Conservation (phyloP, 495 filamentous ascomycete species). For the Trichoderma reesei region DNA sequence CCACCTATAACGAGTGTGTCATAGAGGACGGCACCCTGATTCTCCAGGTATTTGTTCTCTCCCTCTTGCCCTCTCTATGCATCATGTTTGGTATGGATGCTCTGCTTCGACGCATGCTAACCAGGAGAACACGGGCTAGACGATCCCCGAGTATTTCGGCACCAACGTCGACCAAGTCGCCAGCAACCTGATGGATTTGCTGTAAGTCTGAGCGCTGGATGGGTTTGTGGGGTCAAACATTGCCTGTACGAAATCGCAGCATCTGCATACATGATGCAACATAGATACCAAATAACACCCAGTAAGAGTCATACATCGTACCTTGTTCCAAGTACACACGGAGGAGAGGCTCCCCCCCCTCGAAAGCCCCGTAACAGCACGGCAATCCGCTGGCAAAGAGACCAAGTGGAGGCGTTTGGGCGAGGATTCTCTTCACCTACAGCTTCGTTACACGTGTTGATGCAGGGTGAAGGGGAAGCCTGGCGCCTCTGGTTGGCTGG, state of each 20-base stretch:
- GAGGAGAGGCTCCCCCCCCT: too few relatives aligned
- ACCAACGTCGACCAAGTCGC: slow-evolving; percentile 18
- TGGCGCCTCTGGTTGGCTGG: background rate
- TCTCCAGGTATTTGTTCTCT: slow-evolving; percentile 25
- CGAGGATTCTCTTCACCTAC: background rate
- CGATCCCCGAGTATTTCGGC: slow-evolving; percentile 13
- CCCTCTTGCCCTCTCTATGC: background rate
- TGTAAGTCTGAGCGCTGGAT: slow-evolving; percentile 14
- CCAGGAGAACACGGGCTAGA: background rate
- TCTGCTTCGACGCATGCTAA: background rate
- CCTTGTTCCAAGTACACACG: background rate
- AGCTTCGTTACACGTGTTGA: slow-evolving; percentile 5
- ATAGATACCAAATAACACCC: too few relatives aligned
- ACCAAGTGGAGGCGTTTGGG: background rate
- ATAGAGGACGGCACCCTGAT: slow-evolving; percentile 34
- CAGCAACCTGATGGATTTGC: slow-evolving; percentile 20
- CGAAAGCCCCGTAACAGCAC: background rate
- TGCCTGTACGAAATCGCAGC: too few relatives aligned
- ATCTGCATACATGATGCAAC: background rate
- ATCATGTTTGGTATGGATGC: too few relatives aligned
- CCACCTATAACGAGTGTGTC: slow-evolving; percentile 31
- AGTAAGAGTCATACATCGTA: background rate
- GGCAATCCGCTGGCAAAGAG: background rate
- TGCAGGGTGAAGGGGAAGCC: background rate
- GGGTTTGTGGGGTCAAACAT: background rate